Evolutionary conservation across 148 eudicot genomes (phyloP), one percentile per base, ranked within the genome.

Genomic region (Nyssa sinensis): DNA sequence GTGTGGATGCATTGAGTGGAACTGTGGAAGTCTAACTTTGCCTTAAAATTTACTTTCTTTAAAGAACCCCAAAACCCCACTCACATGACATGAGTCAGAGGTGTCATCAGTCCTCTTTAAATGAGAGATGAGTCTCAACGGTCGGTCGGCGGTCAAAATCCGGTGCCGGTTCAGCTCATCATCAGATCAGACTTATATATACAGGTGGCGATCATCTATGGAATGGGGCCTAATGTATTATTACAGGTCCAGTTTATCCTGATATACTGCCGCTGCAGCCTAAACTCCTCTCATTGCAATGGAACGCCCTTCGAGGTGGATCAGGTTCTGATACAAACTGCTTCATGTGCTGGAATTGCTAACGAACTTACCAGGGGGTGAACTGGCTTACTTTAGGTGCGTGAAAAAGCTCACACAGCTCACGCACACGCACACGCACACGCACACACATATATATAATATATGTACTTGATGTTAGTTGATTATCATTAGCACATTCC

Each of bases 261-360:
- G 66, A 53, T 60, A 28, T 7, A 32, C 39, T 53, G 72, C 67
- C 24, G 66, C 34, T 55, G 21, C 55, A 74, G 62, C 62, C 29
- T 69, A 55, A 71, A 33, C 31, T 41, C 33, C 34, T 34, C n/a
- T 47, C 67, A 1, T n/a, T 1, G 12, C 35, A n/a, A 21, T 32
- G 86, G 83, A 78, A 80, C 86, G 77, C 84, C 21, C 65, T 53
- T 75, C 87, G 78, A 84, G 84, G 87, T 35, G 78, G 82, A 80
- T 84, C 75, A 81, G 87, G 74, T 70, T 79, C 69, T n/a, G n/a
- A n/a, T n/a, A n/a, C n/a, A n/a, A n/a, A n/a, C n/a, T n/a, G n/a
- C n/a, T n/a, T 80, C 76, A 75, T 72, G 72, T 71, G 75, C 83
- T 78, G 51, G 5, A 64, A 14, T 68, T 69, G 51, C 49, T 64